These are phyloP conservation scores for Magnolia sinica DNA, from an alignment of 164 flowering plant genomes.

Conservation along the genomic window DNA sequence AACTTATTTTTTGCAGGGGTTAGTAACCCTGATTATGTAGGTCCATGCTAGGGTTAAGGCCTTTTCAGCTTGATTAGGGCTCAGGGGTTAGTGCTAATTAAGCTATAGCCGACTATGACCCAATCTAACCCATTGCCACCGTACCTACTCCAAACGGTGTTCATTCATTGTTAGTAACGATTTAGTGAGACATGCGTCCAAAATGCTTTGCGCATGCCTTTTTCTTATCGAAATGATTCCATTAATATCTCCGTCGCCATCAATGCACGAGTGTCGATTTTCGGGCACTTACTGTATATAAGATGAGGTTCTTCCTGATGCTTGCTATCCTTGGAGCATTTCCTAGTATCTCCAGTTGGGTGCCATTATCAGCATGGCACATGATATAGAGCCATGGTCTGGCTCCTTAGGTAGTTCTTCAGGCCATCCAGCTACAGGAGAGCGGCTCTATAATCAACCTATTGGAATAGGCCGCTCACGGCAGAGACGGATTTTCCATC, in stretches of 20 bases:
- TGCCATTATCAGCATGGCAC: neutral
- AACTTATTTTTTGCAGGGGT: too few species aligned
- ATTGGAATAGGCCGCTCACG: neutral
- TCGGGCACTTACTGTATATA: neutral
- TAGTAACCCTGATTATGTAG: too few species aligned
- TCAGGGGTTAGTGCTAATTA: too few species aligned
- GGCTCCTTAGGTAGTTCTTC: neutral
- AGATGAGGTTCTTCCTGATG: neutral
- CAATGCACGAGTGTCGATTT: neutral
- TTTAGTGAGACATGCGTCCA: neutral
- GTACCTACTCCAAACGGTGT: neutral
- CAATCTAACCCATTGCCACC: neutral
- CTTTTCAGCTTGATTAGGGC: too few species aligned
- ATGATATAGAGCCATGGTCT: neutral
- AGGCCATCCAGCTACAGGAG: neutral
- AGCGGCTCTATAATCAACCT: neutral
- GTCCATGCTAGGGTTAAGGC: too few species aligned
- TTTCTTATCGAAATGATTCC: neutral
- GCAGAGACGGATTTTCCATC: too few species aligned
- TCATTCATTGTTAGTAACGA: neutral
- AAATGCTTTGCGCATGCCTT: neutral
- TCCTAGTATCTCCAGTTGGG: neutral
- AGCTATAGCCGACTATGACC: too few species aligned
- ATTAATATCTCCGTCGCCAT: neutral
- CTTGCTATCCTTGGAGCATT: neutral